Percentiles rank a stretch among this genome's conserved stretches.
phyloP scores from a whole-genome alignment of 352 stramenopile species.

The Achlya hypogyna region DNA sequence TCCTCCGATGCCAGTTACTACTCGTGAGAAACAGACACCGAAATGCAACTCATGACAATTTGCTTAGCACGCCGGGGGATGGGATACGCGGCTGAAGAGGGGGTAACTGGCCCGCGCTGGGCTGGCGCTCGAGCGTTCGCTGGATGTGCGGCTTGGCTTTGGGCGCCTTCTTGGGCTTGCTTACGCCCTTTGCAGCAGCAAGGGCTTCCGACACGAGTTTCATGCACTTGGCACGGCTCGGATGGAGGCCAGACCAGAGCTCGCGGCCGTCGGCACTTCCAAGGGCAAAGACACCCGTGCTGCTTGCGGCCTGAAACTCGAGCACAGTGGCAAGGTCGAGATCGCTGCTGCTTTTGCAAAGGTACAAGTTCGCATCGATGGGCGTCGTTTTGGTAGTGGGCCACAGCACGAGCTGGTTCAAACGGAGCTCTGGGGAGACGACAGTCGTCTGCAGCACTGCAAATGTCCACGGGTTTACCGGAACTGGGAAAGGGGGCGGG shows the following conservation, averaged over 20 bases:
- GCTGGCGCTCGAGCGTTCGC: constrained; percentile 1
- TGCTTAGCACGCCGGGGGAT: no score
- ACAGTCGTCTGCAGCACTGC: not conserved
- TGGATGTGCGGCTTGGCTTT: constrained; percentile 15
- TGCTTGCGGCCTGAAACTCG: constrained; percentile 43
- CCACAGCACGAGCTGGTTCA: constrained; percentile 41
- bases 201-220: constrained; percentile 38
- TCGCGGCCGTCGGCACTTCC: constrained; percentile 21
- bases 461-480: constrained; percentile 6
- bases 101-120: not conserved
- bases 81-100: no score
- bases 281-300: constrained; percentile 37
- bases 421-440: constrained; percentile 26
- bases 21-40: no score
- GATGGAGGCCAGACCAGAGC: constrained; percentile 42
- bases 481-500: not conserved
- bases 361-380: constrained; percentile 35
- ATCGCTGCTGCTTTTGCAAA: constrained; percentile 27
- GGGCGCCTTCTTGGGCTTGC: not conserved
- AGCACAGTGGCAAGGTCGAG: constrained; percentile 43
- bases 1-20: no score
- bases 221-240: constrained; percentile 53
- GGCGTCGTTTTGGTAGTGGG: constrained; percentile 29
- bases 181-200: not conserved
- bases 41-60: no score